Evolutionary conservation across 179 eudicot genomes (phyloP), one percentile per base, ranked within the genome.

Genomic region (Corrigiola litoralis): DNA sequence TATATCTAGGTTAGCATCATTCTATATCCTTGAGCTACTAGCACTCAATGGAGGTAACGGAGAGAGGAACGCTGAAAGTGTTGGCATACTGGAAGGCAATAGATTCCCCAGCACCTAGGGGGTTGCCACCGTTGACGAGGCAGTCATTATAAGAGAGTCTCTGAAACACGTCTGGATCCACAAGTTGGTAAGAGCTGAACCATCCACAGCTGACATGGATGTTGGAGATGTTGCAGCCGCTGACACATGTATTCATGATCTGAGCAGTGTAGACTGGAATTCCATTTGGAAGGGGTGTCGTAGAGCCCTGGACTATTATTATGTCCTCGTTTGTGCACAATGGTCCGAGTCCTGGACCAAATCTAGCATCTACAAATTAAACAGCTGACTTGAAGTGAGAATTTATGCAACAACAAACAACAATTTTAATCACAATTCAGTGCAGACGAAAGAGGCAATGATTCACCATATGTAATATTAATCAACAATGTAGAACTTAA

Each of bases 171-270:
- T 24, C 65, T 0, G 96, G 96, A 49, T 87, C 77, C 21, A 90
- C 65, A 17, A 85, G 81, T 18, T 76, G 72, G 20, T 89, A 89
- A 0, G 95, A 85, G 81, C 89, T 85, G 81, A 90, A 90, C 95
- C 89, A 83, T 25, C 88, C 90, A 59, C 96, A 90, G 29, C 75
- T 77, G 58, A 90, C 51, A 70, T 85, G 96, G 67, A 90, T 80
- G 69, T 69, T 71, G 27, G 77, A 75, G 76, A 90, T 82, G 81
- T 67, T 74, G 42, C 96, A 87, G n/a, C 86, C 87, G 9, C 72
- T 50, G 52, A 70, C 61, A 20, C 95, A 85, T 17, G 69, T 75
- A 70, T 90, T 90, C 69, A 67, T 55, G 53, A 90, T 83, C 47
- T 77, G 55, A 24, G 87, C 91, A 0, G 82, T 75, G 84, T 81